Base-by-base conservation (phyloP, 306 rosid genomes). In the Citrullus colocynthis region DNA sequence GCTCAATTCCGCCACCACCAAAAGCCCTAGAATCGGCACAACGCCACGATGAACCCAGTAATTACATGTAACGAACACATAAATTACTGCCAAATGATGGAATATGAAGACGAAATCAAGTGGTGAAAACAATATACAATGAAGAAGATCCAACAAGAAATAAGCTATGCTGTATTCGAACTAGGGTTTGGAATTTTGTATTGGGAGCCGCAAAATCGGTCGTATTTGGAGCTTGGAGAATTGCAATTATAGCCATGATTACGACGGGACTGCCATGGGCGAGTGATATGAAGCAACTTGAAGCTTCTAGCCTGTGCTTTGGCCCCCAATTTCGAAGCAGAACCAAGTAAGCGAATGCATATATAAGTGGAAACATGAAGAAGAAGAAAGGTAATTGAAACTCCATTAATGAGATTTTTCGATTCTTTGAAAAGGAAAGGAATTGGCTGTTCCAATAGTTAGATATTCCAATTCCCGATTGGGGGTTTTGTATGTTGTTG, bases 251-350 rank as follows among this genome's bases (percentile, higher is more conserved):
- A 14, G 91, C 85, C 80, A 88, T 73, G 59, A 81, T 2, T 10
- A 83, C 84, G 3, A 82, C 86, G 0, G 89, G 85, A 28, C 84
- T 74, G 61, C 89, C 86, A 36, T 88, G 89, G 57, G 82, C 86
- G 34, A 88, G 79, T n/a, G 91, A 88, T 69, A 81, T 79, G 11
- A 86, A 18, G 76, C 89, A 86, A 75, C 91, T 86, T 4, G 91
- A 72, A 24, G 88, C 89, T 45, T 80, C 89, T 4, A 80, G 59
- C 10, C 82, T 52, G 15, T 45, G 83, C 62, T 86, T 81, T 0
- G 88, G 82, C 74, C 74, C 80, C 89, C 91, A 84, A 70, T 18
- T 81, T 44, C 81, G 85, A 11, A 79, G 77, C 36, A 86, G 6
- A 11, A 77, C 73, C 9, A 76, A 82, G 57, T 81, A 82, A 11